These are phyloP conservation scores for Ilex asprella DNA, from an alignment of 257 asterid species.

Conservation along the genomic window DNA sequence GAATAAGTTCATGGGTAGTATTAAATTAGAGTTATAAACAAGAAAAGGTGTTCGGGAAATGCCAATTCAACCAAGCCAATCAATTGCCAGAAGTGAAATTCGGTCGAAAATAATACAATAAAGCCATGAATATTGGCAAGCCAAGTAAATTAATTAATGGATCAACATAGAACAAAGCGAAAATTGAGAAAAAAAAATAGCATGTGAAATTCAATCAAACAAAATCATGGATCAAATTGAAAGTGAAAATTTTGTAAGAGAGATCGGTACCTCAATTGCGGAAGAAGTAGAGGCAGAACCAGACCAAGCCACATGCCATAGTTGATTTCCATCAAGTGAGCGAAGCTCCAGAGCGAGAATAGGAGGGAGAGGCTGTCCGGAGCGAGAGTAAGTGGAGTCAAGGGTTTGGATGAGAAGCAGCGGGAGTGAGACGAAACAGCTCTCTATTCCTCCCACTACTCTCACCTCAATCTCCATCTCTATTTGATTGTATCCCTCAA, in stretches of 20 bases:
- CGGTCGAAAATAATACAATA: not conserved
- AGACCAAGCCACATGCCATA: slow-evolving; percentile 88
- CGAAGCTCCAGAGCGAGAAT: slow-evolving; percentile 75
- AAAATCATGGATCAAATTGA: not conserved
- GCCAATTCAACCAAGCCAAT: no score
- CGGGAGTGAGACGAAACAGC: slow-evolving; percentile 82
- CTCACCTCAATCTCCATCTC: slow-evolving; percentile 88
- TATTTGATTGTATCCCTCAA: slow-evolving; percentile 1
- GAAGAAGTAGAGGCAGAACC: slow-evolving; percentile 74
- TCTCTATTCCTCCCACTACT: slow-evolving; percentile 58
- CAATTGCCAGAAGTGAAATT: no score
- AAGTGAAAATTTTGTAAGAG: not conserved
- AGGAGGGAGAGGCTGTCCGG: slow-evolving; percentile 72
- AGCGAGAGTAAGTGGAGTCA: slow-evolving; percentile 32
- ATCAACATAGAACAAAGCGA: not conserved
- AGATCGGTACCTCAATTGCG: slow-evolving; percentile 58
- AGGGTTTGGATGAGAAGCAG: slow-evolving; percentile 73
- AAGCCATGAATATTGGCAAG: not conserved
- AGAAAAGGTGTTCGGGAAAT: no score
- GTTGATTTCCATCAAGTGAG: slow-evolving; percentile 22
- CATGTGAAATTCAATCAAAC: not conserved
- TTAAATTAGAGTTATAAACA: no score
- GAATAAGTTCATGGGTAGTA: no score
- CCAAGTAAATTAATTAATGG: not conserved
- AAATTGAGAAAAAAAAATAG: not conserved